Evolutionary conservation across 2,329 filamentous ascomycete genomes (phyloP).

Genomic region (Phoma herbarum): DNA sequence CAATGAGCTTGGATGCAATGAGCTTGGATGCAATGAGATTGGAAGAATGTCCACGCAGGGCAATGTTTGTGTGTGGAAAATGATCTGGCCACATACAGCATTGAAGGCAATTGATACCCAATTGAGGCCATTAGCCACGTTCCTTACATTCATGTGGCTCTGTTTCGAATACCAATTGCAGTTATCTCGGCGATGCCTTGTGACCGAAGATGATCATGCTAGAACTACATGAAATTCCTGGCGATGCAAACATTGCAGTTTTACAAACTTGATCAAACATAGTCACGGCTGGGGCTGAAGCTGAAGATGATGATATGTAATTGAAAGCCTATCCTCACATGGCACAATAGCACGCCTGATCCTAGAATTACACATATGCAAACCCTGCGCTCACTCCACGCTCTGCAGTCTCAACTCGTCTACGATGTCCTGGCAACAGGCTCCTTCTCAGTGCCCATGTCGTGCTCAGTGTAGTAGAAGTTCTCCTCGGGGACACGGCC

Average conservation of each 20-base stretch:
- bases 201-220: too few relatives aligned
- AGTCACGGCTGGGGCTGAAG: not conserved
- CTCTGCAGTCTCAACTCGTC: constrained; percentile 11
- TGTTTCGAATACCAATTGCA: too few relatives aligned
- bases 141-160: not conserved
- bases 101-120: not conserved
- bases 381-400: constrained; percentile 2
- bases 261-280: too few relatives aligned
- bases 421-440: constrained; percentile 47
- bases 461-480: constrained; percentile 71
- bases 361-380: constrained; percentile 39
- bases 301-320: constrained; percentile 18
- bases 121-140: not conserved
- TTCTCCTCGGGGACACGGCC: constrained; percentile 92
- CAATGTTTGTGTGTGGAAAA: too few relatives aligned
- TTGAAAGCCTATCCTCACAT: constrained; percentile 16
- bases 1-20: too few relatives aligned
- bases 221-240: too few relatives aligned
- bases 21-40: too few relatives aligned
- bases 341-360: constrained; percentile 7
- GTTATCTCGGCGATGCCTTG: too few relatives aligned
- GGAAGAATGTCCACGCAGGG: not conserved
- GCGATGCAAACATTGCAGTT: too few relatives aligned
- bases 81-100: not conserved
- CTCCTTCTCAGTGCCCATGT: constrained; percentile 51